Percentiles rank a stretch among this genome's conserved stretches.
These are phyloP conservation scores for Ophiostoma perfectum DNA, from an alignment of 2,329 filamentous ascomycete species.

Conservation along the genomic window DNA sequence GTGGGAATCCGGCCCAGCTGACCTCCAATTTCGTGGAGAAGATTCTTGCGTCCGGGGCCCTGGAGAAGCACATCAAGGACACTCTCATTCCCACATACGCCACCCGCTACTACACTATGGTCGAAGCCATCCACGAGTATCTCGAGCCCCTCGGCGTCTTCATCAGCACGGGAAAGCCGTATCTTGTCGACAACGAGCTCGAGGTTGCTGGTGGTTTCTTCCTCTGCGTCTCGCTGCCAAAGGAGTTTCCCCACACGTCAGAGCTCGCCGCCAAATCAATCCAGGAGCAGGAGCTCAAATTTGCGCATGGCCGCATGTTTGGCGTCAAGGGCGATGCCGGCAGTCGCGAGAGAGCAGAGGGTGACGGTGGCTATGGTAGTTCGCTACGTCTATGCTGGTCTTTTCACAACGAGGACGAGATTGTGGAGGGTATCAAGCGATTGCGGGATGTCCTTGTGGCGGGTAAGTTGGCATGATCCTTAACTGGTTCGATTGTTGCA, in stretches of 20 bases:
- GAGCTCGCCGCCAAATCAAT: slow-evolving; percentile 40
- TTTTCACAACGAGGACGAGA: slow-evolving; percentile 50
- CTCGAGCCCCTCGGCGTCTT: slow-evolving; percentile 19
- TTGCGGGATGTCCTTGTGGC: slow-evolving; percentile 31
- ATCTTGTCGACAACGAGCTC: slow-evolving; percentile 14
- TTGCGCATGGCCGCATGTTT: slow-evolving; percentile 54
- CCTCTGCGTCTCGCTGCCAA: slow-evolving; percentile 53
- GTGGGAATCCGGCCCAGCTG: slow-evolving; percentile 31
- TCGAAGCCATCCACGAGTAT: slow-evolving; percentile 15
- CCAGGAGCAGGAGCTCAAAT: slow-evolving; percentile 48
- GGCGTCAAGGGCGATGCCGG: slow-evolving; percentile 37
- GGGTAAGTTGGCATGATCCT: neutral
- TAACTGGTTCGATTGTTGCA: neutral
- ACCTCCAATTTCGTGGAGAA: slow-evolving; percentile 37
- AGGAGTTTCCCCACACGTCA: slow-evolving; percentile 25
- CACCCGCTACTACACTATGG: slow-evolving; percentile 21
- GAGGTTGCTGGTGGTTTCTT: slow-evolving; percentile 57
- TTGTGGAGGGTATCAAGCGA: slow-evolving; percentile 52
- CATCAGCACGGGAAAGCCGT: slow-evolving; percentile 17
- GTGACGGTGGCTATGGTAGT: slow-evolving; percentile 40
- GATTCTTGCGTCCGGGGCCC: slow-evolving; percentile 46
- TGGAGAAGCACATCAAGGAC: slow-evolving; percentile 49
- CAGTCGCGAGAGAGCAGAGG: slow-evolving; percentile 27
- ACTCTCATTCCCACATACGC: slow-evolving; percentile 35
- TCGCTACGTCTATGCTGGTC: slow-evolving; percentile 51